Percentiles rank a stretch among this genome's conserved stretches.
Conservation (phyloP, 257 asterid species). For the Galeopsis tetrahit region DNA sequence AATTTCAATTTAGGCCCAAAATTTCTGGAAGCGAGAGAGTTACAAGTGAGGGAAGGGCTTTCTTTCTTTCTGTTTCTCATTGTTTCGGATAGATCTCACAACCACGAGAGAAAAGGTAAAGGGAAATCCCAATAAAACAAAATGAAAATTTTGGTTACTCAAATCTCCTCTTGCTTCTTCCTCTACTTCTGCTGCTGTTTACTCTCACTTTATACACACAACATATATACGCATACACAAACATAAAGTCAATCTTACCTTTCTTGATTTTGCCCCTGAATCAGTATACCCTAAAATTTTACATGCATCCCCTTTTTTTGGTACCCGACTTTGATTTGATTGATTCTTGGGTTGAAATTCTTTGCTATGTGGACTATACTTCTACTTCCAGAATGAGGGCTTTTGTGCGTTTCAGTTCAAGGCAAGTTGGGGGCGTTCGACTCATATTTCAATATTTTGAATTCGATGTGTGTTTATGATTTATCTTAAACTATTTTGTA, state of each 20-base stretch:
- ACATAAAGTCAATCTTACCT: constrained; percentile 28
- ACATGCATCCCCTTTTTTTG: constrained; percentile 28
- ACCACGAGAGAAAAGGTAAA: constrained; percentile 34
- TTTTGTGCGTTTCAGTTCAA: constrained; percentile 32
- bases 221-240: constrained; percentile 17
- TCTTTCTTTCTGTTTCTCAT: constrained; percentile 21
- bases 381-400: constrained; percentile 32
- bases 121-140: constrained; percentile 9
- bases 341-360: constrained; percentile 18
- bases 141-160: constrained; percentile 43
- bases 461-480: constrained; percentile 30
- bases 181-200: constrained; percentile 37
- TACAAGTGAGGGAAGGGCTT: constrained; percentile 17
- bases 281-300: constrained; percentile 27
- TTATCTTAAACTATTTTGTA: background rate
- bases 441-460: constrained; percentile 2
- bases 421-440: constrained; percentile 33
- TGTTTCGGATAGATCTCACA: constrained; percentile 48
- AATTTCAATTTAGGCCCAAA: constrained; percentile 35
- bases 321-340: constrained; percentile 26
- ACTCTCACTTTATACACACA: constrained; percentile 33
- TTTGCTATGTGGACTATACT: constrained; percentile 27
- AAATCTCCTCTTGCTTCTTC: constrained; percentile 46
- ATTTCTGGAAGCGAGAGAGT: constrained; percentile 7
- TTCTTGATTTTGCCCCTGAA: constrained; percentile 28